Evolutionary conservation across 805 yeast species (phyloP).

Genomic region (Metschnikowia baotianmanensis): DNA sequence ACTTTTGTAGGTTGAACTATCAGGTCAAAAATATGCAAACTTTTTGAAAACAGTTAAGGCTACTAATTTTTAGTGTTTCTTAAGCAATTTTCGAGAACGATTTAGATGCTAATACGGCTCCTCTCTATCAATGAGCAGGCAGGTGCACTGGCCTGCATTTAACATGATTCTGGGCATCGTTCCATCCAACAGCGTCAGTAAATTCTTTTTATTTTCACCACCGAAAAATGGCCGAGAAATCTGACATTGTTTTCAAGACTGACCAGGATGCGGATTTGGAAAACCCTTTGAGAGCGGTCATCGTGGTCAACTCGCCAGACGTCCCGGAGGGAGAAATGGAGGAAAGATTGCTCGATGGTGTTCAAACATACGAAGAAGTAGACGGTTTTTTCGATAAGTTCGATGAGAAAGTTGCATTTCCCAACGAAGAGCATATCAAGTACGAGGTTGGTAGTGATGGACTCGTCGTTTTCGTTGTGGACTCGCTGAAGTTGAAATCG

Average conservation of each 20-base stretch:
- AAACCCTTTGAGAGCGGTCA: conserved; percentile 45
- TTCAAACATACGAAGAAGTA: conserved; percentile 47
- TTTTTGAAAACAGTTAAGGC: too few relatives aligned
- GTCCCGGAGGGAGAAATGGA: conserved; percentile 45
- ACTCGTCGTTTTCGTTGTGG: conserved; percentile 53
- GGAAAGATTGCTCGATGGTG: conserved; percentile 44
- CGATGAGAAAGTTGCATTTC: conserved; percentile 50
- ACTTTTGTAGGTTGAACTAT: too few relatives aligned
- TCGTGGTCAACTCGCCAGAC: conserved; percentile 38
- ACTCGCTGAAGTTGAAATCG: conserved; percentile 35
- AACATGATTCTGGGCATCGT: background rate
- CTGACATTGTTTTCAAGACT: conserved; percentile 13
- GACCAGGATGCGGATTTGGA: conserved; percentile 36
- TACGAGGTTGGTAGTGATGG: conserved; percentile 65
- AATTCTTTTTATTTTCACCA: background rate
- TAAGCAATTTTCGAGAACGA: too few relatives aligned
- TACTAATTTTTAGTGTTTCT: too few relatives aligned
- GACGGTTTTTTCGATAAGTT: conserved; percentile 52
- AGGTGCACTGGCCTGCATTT: too few relatives aligned
- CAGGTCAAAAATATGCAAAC: too few relatives aligned
- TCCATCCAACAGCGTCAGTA: too few relatives aligned
- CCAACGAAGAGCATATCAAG: conserved; percentile 53
- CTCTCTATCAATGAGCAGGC: too few relatives aligned
- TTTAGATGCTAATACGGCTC: too few relatives aligned
- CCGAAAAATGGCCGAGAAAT: conserved; percentile 14